Conservation (phyloP, 2,329 filamentous ascomycete genomes). For the Microascus cirrosus region DNA sequence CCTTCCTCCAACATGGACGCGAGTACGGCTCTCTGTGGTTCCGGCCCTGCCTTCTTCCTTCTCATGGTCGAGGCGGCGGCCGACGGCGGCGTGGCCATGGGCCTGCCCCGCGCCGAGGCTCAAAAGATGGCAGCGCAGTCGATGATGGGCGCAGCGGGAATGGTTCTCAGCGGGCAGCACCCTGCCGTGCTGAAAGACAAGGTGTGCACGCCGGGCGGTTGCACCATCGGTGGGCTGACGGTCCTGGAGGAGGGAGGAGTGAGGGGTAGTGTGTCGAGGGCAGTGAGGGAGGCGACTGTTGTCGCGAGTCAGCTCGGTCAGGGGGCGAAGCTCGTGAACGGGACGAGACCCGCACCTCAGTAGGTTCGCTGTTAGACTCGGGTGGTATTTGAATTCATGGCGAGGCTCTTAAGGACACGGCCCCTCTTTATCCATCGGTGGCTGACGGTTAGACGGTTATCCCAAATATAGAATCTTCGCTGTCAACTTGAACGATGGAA, state of each 20-base stretch:
- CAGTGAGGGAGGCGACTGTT: constrained; percentile 59
- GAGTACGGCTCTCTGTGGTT: constrained; percentile 62
- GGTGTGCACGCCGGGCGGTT: constrained; percentile 67
- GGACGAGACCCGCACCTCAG: constrained; percentile 10
- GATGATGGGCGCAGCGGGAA: constrained; percentile 54
- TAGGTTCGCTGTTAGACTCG: constrained; percentile 6
- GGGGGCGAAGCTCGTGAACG: background rate
- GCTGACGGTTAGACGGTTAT: background rate
- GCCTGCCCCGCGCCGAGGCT: constrained; percentile 57
- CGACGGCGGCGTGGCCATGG: constrained; percentile 71
- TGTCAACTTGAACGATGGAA: background rate
- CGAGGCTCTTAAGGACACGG: background rate
- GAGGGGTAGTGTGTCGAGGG: constrained; percentile 54
- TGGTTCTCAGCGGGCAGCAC: constrained; percentile 51
- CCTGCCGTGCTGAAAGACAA: constrained; percentile 65
- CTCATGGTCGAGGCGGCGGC: constrained; percentile 65
- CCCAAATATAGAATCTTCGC: background rate
- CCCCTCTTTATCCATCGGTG: no score
- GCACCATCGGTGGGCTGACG: constrained; percentile 63
- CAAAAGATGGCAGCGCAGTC: constrained; percentile 69
- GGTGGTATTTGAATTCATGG: background rate
- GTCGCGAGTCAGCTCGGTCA: constrained; percentile 57
- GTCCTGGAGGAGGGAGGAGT: constrained; percentile 60
- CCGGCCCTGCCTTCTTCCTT: constrained; percentile 65
- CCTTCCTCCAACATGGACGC: constrained; percentile 60